phyloP scores from a whole-genome alignment of 2,329 filamentous ascomycete genomes.

The Seiridium unicorne region DNA sequence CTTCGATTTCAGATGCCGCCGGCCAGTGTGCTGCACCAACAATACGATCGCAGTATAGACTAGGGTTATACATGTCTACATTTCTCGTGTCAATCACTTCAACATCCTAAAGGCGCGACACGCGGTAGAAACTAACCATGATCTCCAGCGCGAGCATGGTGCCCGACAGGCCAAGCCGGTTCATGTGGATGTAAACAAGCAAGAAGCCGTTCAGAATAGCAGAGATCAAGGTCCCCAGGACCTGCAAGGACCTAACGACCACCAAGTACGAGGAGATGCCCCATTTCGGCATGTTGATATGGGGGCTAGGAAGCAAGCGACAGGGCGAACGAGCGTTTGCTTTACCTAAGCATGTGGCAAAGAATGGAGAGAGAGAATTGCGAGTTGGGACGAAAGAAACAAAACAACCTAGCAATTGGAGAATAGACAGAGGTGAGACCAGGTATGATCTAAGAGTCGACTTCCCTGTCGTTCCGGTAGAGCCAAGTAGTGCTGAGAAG shows the following conservation, averaged over 20 bases:
- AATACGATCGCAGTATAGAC: conserved; percentile 31
- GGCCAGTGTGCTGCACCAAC: conserved; percentile 27
- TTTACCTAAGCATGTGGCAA: conserved; percentile 6
- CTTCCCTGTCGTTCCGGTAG: not conserved
- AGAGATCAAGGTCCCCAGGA: conserved; percentile 25
- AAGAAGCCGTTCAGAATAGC: conserved; percentile 33
- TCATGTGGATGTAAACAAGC: conserved; percentile 25
- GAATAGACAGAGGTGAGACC: not conserved
- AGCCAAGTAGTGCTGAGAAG: not conserved
- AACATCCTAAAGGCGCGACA: not conserved
- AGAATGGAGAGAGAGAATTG: not conserved
- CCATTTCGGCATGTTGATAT: conserved; percentile 19
- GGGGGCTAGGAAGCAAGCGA: not conserved
- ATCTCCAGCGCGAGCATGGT: conserved; percentile 30
- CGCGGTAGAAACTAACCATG: conserved; percentile 27
- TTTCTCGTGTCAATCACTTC: not conserved
- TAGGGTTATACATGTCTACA: conserved; percentile 27
- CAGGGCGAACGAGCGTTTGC: not conserved
- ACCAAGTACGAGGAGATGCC: conserved; percentile 31
- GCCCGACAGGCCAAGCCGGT: conserved; percentile 21
- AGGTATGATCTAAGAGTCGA: not conserved
- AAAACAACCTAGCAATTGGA: not conserved
- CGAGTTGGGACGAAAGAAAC: not conserved
- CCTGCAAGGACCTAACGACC: conserved; percentile 29
- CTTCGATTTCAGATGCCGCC: conserved; percentile 17